phyloP scores from a whole-genome alignment of 495 filamentous ascomycete species.

The Talaromyces liani region DNA sequence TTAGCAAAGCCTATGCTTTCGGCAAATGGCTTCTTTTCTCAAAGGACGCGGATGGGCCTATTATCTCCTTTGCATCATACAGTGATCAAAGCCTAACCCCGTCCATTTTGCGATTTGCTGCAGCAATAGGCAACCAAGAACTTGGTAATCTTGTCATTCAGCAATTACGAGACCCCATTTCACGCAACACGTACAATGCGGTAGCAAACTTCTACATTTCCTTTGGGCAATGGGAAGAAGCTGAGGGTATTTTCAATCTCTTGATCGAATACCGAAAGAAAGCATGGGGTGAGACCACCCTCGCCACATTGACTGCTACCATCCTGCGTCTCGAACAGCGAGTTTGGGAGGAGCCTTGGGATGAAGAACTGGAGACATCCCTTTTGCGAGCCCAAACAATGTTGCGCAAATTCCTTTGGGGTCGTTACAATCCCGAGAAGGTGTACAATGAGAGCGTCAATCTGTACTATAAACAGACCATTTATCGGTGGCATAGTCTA shows the following conservation, averaged over 20 bases:
- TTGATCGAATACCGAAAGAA: constrained; percentile 29
- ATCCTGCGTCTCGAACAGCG: constrained; percentile 31
- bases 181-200: constrained; percentile 38
- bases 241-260: constrained; percentile 33
- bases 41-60: constrained; percentile 48
- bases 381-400: constrained; percentile 24
- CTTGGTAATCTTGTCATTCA: constrained; percentile 39
- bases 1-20: constrained; percentile 36
- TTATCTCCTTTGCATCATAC: constrained; percentile 42
- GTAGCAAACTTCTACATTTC: constrained; percentile 43
- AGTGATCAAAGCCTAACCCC: constrained; percentile 40
- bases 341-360: constrained; percentile 7
- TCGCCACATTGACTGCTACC: constrained; percentile 32
- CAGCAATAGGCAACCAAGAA: constrained; percentile 37
- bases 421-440: constrained; percentile 25
- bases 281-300: constrained; percentile 43
- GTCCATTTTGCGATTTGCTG: constrained; percentile 52
- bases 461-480: constrained; percentile 22
- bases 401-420: constrained; percentile 23
- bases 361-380: constrained; percentile 8
- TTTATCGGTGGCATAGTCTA: constrained; percentile 21
- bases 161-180: constrained; percentile 28
- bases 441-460: constrained; percentile 8
- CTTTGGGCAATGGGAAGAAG: constrained; percentile 40
- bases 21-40: constrained; percentile 50